Conservation (phyloP, 108 stramenopile species). For the Discostella pseudostelligera region DNA sequence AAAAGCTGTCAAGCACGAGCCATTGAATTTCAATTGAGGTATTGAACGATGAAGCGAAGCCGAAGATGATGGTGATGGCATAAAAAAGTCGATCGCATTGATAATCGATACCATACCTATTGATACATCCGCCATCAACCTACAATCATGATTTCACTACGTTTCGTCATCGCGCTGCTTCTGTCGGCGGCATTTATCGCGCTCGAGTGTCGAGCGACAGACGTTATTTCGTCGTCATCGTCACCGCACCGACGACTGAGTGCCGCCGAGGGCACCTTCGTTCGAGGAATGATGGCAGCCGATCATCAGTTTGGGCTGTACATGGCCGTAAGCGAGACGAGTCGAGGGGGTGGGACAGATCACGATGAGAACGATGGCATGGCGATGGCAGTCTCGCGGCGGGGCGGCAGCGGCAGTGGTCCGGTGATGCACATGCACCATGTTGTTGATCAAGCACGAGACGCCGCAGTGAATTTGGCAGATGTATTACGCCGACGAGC, state of each 20-base stretch:
- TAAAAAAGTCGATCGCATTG: too few species aligned
- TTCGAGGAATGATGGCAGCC: slow-evolving; percentile 44
- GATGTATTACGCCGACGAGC: slow-evolving; percentile 10
- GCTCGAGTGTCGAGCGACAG: too few species aligned
- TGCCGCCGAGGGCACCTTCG: slow-evolving; percentile 28
- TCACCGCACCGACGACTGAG: not conserved
- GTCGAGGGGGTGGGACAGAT: slow-evolving; percentile 7
- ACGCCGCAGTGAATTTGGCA: slow-evolving; percentile 16
- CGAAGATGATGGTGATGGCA: too few species aligned
- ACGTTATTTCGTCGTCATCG: not conserved
- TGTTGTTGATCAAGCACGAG: slow-evolving; percentile 12
- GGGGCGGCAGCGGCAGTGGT: not conserved
- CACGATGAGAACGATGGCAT: not conserved
- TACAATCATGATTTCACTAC: too few species aligned
- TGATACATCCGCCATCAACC: too few species aligned
- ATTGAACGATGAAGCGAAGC: too few species aligned
- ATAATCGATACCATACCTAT: too few species aligned
- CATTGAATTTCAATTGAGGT: too few species aligned
- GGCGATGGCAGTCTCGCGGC: not conserved
- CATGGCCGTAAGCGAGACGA: slow-evolving; percentile 29
- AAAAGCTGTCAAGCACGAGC: too few species aligned
- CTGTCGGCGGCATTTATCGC: too few species aligned
- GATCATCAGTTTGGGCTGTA: slow-evolving; percentile 40
- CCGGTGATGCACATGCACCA: slow-evolving; percentile 6
- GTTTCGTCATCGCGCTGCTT: too few species aligned